A percentile compares a stretch with the other conserved stretches of the same genome.
Evolutionary conservation across 805 yeast species (phyloP).

Genomic region (Saccharomycopsis malanga): DNA sequence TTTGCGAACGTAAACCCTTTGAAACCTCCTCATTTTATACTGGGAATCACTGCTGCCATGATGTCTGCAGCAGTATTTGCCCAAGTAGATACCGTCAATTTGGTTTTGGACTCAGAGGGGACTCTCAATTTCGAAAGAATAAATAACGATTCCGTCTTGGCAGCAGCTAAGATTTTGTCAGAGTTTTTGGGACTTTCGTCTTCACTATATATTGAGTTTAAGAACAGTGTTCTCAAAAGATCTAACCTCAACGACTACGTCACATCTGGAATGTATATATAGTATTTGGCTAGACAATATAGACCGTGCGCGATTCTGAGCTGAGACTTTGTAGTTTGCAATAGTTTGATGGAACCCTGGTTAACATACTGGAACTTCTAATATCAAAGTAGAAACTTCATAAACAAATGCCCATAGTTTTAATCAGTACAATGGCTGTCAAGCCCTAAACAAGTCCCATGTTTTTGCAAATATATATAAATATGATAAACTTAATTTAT

Average conservation of each 20-base stretch:
- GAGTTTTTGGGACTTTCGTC: not conserved
- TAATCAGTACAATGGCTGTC: too few relatives aligned
- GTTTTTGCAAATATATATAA: too few relatives aligned
- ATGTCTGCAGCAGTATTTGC: conserved; percentile 25
- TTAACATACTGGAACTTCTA: too few relatives aligned
- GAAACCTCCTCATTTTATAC: conserved; percentile 54
- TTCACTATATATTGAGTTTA: not conserved
- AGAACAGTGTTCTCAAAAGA: not conserved
- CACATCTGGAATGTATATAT: conserved; percentile 15
- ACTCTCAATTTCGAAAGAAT: conserved; percentile 50
- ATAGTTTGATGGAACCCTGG: too few relatives aligned
- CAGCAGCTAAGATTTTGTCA: conserved; percentile 1
- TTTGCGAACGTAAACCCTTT: conserved; percentile 28
- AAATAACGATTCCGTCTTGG: conserved; percentile 25
- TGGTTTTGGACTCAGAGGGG: conserved; percentile 52
- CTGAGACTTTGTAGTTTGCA: too few relatives aligned
- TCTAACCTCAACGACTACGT: conserved; percentile 6
- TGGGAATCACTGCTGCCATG: conserved; percentile 49
- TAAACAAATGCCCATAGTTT: too few relatives aligned
- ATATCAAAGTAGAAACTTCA: too few relatives aligned
- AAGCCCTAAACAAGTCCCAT: too few relatives aligned
- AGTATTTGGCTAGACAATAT: not conserved
- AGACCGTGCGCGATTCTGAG: too few relatives aligned
- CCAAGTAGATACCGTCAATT: conserved; percentile 13
- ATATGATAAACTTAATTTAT: too few relatives aligned